Evolutionary conservation across 768 basidiomycete genomes (phyloP).

Genomic region (Rhodosporidiobolus sp.): DNA sequence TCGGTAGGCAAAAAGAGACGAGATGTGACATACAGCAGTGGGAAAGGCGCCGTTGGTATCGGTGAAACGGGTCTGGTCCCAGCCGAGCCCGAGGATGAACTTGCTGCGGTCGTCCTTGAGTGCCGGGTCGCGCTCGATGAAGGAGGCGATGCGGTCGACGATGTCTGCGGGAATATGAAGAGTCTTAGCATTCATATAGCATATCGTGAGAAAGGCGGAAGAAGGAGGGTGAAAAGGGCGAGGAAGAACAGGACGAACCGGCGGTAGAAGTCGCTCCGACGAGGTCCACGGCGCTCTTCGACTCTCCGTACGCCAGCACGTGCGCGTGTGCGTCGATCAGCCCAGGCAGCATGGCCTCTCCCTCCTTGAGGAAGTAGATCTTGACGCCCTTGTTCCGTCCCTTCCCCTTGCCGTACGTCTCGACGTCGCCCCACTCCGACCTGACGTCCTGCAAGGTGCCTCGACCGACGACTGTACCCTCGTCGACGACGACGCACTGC

Average conservation of each 20-base stretch:
- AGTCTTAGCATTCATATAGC: too few species aligned
- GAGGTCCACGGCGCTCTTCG: slow-evolving; percentile 61
- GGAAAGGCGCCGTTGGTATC: slow-evolving; percentile 59
- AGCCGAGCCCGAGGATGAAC: slow-evolving; percentile 86
- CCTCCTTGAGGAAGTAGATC: slow-evolving; percentile 11
- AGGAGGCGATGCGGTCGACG: slow-evolving; percentile 59
- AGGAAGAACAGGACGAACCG: slow-evolving; percentile 51
- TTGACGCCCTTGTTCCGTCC: slow-evolving; percentile 5
- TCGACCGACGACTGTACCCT: not conserved
- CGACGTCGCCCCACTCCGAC: slow-evolving; percentile 28
- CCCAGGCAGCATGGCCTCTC: slow-evolving; percentile 14
- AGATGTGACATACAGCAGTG: slow-evolving; percentile 57
- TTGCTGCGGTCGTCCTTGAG: slow-evolving; percentile 55
- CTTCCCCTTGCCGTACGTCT: not conserved
- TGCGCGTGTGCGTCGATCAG: slow-evolving; percentile 71
- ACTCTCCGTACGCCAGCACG: slow-evolving; percentile 69
- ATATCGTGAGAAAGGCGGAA: too few species aligned
- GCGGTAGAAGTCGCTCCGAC: slow-evolving; percentile 59
- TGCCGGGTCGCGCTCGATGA: slow-evolving; percentile 61
- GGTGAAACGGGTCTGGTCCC: slow-evolving; percentile 73
- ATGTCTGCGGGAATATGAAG: slow-evolving; percentile 55
- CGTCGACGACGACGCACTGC: slow-evolving; percentile 30
- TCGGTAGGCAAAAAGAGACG: not conserved
- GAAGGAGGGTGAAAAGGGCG: not conserved
- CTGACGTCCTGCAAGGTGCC: slow-evolving; percentile 13